These are phyloP conservation scores for Stagonosporopsis vannaccii DNA, from an alignment of 2,329 filamentous ascomycete genomes.

Conservation along the genomic window DNA sequence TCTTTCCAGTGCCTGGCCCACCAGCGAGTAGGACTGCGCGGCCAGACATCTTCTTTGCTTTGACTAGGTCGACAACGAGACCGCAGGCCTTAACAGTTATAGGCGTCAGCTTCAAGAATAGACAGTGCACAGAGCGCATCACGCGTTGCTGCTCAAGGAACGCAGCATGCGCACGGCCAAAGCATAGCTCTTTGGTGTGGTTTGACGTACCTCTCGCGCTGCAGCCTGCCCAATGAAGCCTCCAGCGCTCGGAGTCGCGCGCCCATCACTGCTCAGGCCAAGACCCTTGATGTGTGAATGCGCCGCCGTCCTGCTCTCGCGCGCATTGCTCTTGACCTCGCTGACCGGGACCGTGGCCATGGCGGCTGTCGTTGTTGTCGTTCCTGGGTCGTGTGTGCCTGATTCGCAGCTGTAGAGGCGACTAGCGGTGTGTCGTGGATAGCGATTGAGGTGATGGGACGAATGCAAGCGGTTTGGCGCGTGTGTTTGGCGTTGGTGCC, in stretches of 20 bases:
- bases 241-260: slow-evolving; percentile 72
- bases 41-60: slow-evolving; percentile 96
- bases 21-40: slow-evolving; percentile 92
- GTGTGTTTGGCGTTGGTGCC: neutral
- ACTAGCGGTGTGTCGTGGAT: neutral
- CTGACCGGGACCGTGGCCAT: slow-evolving; percentile 60
- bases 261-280: slow-evolving; percentile 82
- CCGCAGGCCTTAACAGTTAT: slow-evolving; percentile 83
- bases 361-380: slow-evolving; percentile 13
- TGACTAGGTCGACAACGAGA: slow-evolving; percentile 94
- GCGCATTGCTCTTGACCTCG: slow-evolving; percentile 92
- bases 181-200: neutral
- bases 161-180: neutral
- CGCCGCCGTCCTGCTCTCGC: slow-evolving; percentile 92
- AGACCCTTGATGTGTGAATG: slow-evolving; percentile 98
- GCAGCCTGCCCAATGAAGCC: slow-evolving; percentile 90
- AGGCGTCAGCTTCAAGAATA: neutral
- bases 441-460: neutral
- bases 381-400: neutral
- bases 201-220: slow-evolving; percentile 78
- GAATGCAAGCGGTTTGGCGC: neutral
- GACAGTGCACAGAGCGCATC: neutral
- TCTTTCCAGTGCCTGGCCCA: slow-evolving; percentile 94
- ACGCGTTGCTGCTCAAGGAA: neutral
- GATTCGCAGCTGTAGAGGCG: neutral